Evolutionary conservation across 1,284 basidiomycete species (phyloP).

Genomic region (Sporisorium scitamineum): DNA sequence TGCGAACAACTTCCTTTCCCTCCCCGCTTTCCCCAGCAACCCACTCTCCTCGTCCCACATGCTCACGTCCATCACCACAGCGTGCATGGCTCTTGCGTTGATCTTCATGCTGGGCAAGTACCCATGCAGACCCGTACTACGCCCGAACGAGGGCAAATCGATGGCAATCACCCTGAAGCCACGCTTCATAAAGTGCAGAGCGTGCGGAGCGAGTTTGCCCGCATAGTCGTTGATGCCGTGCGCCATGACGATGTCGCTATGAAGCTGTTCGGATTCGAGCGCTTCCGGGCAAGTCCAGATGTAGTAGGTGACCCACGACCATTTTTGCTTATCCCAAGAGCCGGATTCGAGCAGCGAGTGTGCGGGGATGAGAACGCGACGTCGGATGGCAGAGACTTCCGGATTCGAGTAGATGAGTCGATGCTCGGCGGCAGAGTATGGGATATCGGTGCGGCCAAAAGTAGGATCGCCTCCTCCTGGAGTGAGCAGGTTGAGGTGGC

Average conservation of each 20-base stretch:
- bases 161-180: slow-evolving; percentile 73
- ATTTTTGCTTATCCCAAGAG: slow-evolving; percentile 41
- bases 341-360: slow-evolving; percentile 45
- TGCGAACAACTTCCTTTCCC: slow-evolving; percentile 66
- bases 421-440: slow-evolving; percentile 54
- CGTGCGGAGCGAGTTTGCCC: slow-evolving; percentile 70
- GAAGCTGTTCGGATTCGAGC: slow-evolving; percentile 43
- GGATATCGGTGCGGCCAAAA: slow-evolving; percentile 58
- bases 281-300: slow-evolving; percentile 57
- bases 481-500: slow-evolving; percentile 50
- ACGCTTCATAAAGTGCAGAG: slow-evolving; percentile 70
- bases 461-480: slow-evolving; percentile 63
- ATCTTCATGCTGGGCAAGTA: slow-evolving; percentile 71
- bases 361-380: slow-evolving; percentile 50
- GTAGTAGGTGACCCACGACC: slow-evolving; percentile 61
- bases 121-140: slow-evolving; percentile 70
- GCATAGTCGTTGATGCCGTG: slow-evolving; percentile 68
- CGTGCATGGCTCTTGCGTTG: slow-evolving; percentile 71
- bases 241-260: slow-evolving; percentile 59
- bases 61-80: slow-evolving; percentile 71
- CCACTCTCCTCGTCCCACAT: slow-evolving; percentile 48
- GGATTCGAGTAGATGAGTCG: slow-evolving; percentile 65
- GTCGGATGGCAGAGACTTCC: slow-evolving; percentile 52
- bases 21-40: slow-evolving; percentile 22
- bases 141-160: slow-evolving; percentile 72